Conservation (phyloP, 768 basidiomycete species). For the Collybiopsis luxurians region DNA sequence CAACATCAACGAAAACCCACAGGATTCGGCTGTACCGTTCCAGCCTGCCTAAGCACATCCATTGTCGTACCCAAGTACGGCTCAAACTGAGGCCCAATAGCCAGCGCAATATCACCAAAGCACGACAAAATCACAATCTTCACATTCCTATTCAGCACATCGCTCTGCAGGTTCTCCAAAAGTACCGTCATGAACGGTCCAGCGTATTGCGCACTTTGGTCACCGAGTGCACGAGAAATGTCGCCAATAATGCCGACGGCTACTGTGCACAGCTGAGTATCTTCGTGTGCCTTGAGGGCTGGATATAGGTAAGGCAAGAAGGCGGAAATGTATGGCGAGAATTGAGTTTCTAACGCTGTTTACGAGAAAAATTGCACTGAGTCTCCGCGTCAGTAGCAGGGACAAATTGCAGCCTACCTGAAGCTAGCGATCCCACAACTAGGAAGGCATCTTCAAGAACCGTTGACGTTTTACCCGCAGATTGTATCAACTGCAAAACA, state of each 20-base stretch:
- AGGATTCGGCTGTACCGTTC: slow-evolving; percentile 81
- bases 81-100: slow-evolving; percentile 82
- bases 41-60: slow-evolving; percentile 89
- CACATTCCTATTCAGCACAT: slow-evolving; percentile 87
- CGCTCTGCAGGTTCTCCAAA: slow-evolving; percentile 87
- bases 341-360: slow-evolving; percentile 70
- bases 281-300: slow-evolving; percentile 90
- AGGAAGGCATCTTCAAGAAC: slow-evolving; percentile 96
- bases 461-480: slow-evolving; percentile 90
- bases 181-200: slow-evolving; percentile 89
- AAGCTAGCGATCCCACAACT: slow-evolving; percentile 83
- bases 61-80: slow-evolving; percentile 90
- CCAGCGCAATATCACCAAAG: slow-evolving; percentile 95
- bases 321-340: slow-evolving; percentile 79
- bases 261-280: slow-evolving; percentile 93
- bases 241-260: slow-evolving; percentile 96
- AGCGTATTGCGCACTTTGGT: slow-evolving; percentile 80
- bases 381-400: background rate
- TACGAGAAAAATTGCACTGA: no score
- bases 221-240: slow-evolving; percentile 90
- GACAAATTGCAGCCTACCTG: slow-evolving; percentile 41
- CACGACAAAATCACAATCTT: slow-evolving; percentile 96
- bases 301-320: slow-evolving; percentile 86
- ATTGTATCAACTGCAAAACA: slow-evolving; percentile 77
- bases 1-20: slow-evolving; percentile 44